Base-by-base conservation (phyloP, 2,329 filamentous ascomycete genomes). In the Cercospora beticola region DNA sequence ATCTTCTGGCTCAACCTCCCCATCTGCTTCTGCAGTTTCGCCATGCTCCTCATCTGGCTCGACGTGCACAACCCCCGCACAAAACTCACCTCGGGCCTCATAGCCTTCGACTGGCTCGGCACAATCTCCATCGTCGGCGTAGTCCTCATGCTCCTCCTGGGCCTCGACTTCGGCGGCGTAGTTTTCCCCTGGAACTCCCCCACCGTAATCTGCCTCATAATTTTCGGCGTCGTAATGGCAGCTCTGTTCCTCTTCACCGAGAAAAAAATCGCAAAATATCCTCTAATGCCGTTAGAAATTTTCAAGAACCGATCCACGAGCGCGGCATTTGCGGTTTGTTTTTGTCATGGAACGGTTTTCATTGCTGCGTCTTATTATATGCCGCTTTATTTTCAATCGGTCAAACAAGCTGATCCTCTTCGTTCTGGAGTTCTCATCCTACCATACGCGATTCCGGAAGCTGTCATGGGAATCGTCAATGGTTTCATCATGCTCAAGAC, bases 361-460 rank as follows among this genome's bases (percentile, higher is more conserved):
- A 89, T 91, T 49, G 87, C 85, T 0, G 84, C 84, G 1, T 86
- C 88, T 61, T 93, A 92, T 78, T 93, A 91, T 74, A 82, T 93
- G 28, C 91, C 91, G 0, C 83, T 93, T 0, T 93, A 90, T 79
- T 89, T 92, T 64, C 91, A 94, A 76, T 85, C 88, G 2, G 90
- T 89, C 0, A 84, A 89, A 2, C 84, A 84, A 62, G 87, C 86
- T 1, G 84, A 84, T 0, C 88, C 89, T 0, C 80, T 91, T 36
- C 81, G 82, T n/a, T 91, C 88, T 0, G 84, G 84, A 73, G 72
- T 90, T 0, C 84, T 90, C 12, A 82, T 91, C 2, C 81, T 92
- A 0, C 89, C 90, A 0, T 85, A 89, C 49, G 87, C 78, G 18
- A 70, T 81, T 3, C 76, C 78, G 0, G 82, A 83, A 66, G 83